Conservation (phyloP, 768 basidiomycete genomes). For the Jaapia argillacea region DNA sequence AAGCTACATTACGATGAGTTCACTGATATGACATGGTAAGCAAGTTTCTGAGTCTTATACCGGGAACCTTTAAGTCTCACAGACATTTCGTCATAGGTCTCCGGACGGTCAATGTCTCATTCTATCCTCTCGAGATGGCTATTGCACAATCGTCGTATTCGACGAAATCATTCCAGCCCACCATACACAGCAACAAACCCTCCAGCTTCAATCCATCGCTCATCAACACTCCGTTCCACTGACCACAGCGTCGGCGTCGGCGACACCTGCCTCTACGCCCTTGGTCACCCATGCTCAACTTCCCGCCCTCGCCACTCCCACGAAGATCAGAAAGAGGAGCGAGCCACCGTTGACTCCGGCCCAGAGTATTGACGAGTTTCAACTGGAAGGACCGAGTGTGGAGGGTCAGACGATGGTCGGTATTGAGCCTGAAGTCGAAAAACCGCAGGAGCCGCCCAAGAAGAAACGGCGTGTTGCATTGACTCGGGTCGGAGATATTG, state of each 20-base stretch:
- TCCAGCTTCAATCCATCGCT: slow-evolving; percentile 87
- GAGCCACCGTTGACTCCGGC: slow-evolving; percentile 26
- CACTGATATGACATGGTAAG: slow-evolving; percentile 93
- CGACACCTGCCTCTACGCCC: slow-evolving; percentile 28
- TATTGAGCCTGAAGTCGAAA: slow-evolving; percentile 12
- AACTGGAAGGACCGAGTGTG: too few species aligned
- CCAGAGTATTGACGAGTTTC: slow-evolving; percentile 18
- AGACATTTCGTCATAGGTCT: slow-evolving; percentile 73
- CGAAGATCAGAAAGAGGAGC: slow-evolving; percentile 21
- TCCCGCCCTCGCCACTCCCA: slow-evolving; percentile 12
- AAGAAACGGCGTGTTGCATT: slow-evolving; percentile 79
- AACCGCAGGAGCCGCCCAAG: slow-evolving; percentile 53
- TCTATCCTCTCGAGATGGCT: slow-evolving; percentile 89
- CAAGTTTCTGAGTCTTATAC: not conserved
- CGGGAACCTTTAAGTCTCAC: too few species aligned
- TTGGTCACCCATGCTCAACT: slow-evolving; percentile 15
- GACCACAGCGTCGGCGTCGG: slow-evolving; percentile 24
- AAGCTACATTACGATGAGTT: slow-evolving; percentile 97
- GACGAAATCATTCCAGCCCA: slow-evolving; percentile 88
- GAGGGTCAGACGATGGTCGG: slow-evolving; percentile 2
- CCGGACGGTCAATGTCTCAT: slow-evolving; percentile 91
- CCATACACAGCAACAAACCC: slow-evolving; percentile 83
- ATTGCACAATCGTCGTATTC: slow-evolving; percentile 91
- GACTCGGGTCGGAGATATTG: slow-evolving; percentile 56
- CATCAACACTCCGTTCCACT: slow-evolving; percentile 70